phyloP scores from a whole-genome alignment of 2,329 filamentous ascomycete species.

The Aspergillus novofumigatus region DNA sequence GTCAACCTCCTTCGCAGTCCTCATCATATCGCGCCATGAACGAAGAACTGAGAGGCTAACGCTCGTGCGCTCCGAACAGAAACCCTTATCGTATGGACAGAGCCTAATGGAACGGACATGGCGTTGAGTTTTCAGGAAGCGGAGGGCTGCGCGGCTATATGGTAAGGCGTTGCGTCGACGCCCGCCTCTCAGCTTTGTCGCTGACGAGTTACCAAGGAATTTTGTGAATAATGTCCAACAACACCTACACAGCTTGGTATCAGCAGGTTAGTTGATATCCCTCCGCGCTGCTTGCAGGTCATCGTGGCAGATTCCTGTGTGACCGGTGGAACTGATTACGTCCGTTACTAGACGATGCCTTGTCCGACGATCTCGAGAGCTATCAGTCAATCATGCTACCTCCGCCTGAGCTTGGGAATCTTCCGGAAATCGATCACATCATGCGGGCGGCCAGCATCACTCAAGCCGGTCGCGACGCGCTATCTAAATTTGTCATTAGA shows the following conservation, averaged over 20 bases:
- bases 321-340: conserved; percentile 16
- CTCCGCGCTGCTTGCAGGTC: background rate
- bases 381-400: conserved; percentile 71
- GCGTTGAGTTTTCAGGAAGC: conserved; percentile 96
- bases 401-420: conserved; percentile 71
- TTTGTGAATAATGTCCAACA: conserved; percentile 86
- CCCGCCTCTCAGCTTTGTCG: conserved; percentile 24
- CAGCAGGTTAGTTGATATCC: conserved; percentile 50
- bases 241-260: conserved; percentile 60
- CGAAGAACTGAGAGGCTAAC: conserved; percentile 13
- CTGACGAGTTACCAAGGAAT: conserved; percentile 58
- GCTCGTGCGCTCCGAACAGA: conserved; percentile 52
- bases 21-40: conserved; percentile 8
- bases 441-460: conserved; percentile 76
- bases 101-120: conserved; percentile 89
- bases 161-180: conserved; percentile 50
- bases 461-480: conserved; percentile 72
- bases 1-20: conserved; percentile 43
- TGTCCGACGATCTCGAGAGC: conserved; percentile 83
- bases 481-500: conserved; percentile 79
- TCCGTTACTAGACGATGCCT: conserved; percentile 63
- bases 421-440: conserved; percentile 76
- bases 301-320: conserved; percentile 13
- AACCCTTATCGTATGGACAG: conserved; percentile 97
- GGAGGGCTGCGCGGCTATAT: conserved; percentile 88